phyloP scores from a whole-genome alignment of 1,139 yeast genomes.

The Wickerhamomyces sp. region DNA sequence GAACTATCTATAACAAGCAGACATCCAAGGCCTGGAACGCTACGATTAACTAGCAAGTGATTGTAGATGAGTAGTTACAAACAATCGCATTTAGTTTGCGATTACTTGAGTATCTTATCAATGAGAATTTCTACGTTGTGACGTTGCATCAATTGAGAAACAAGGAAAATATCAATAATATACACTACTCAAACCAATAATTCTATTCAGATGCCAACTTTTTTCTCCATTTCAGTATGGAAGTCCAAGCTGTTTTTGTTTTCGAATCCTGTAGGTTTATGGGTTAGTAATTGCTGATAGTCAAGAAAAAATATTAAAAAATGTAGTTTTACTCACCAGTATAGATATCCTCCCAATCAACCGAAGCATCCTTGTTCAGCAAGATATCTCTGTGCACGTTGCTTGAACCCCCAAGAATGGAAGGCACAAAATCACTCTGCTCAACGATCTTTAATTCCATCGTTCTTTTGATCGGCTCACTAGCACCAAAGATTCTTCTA shows the following conservation, averaged over 20 bases:
- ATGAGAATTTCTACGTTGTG: too few species aligned
- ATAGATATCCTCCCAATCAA: conserved; percentile 95
- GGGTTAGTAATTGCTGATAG: not conserved
- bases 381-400: conserved; percentile 73
- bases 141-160: too few species aligned
- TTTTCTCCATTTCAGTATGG: conserved; percentile 70
- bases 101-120: too few species aligned
- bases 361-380: conserved; percentile 62
- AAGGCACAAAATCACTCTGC: conserved; percentile 68
- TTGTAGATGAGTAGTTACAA: too few species aligned
- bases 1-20: too few species aligned
- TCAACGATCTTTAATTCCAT: conserved; percentile 80
- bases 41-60: too few species aligned
- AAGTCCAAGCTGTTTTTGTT: conserved; percentile 34
- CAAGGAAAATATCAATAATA: too few species aligned
- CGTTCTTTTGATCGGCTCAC: conserved; percentile 66
- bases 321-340: conserved; percentile 26
- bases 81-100: too few species aligned
- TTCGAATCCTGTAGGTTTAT: conserved; percentile 1
- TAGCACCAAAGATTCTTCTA: conserved; percentile 57
- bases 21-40: too few species aligned
- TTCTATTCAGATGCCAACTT: conserved; percentile 45
- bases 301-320: too few species aligned
- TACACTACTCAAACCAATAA: too few species aligned
- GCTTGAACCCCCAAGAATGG: conserved; percentile 47